These are phyloP conservation scores for Sedum album DNA, from an alignment of 164 flowering plant genomes.

Conservation along the genomic window DNA sequence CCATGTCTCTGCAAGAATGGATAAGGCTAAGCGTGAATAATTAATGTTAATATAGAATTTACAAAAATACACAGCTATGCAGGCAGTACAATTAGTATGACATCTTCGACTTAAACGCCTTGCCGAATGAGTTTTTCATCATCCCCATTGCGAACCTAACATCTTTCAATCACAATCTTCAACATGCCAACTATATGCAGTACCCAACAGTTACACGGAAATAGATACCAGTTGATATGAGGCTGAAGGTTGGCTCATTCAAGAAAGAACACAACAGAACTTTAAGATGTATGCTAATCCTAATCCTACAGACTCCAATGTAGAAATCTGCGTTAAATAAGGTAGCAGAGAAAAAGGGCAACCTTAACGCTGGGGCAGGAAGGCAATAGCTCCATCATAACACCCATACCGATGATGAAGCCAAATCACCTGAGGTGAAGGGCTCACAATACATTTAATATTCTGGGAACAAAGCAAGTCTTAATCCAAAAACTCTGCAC, in stretches of 20 bases:
- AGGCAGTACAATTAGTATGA: neutral
- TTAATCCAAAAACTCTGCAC: neutral
- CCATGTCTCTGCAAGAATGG: slow-evolving; percentile 37
- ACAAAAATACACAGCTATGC: neutral
- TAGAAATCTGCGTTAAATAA: neutral
- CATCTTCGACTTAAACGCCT: too few species aligned
- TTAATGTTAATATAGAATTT: neutral
- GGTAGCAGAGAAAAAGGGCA: neutral
- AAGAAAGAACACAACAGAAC: neutral
- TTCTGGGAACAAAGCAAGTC: neutral
- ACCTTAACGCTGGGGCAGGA: slow-evolving; percentile 26
- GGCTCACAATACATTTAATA: slow-evolving; percentile 9
- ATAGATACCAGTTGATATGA: neutral
- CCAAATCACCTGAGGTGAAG: slow-evolving; percentile 2
- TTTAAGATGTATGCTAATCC: neutral
- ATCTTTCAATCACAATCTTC: too few species aligned
- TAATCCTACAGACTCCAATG: neutral
- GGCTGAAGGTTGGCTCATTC: neutral
- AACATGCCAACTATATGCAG: too few species aligned
- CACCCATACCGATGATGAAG: slow-evolving; percentile 4
- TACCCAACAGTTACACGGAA: too few species aligned
- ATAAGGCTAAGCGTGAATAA: neutral
- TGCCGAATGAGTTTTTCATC: too few species aligned
- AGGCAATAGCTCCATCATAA: slow-evolving; percentile 24
- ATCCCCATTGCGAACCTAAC: neutral